Evolutionary conservation across 129 eudicot genomes (phyloP).

Genomic region (Lonicera japonica): DNA sequence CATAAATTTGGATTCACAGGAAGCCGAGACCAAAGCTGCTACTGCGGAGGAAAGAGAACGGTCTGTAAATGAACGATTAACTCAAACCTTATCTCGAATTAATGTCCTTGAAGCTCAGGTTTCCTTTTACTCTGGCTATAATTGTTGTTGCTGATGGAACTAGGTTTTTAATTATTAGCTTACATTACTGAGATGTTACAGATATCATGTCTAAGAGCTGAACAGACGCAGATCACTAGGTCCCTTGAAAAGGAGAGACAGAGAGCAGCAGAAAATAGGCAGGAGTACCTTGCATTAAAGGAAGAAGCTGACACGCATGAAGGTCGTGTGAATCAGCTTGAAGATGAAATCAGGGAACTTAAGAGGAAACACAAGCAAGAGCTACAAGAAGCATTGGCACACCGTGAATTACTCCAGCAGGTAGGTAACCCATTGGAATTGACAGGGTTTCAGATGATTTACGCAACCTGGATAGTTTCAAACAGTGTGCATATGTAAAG

Average conservation of each 20-base stretch:
- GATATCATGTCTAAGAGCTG: slow-evolving; percentile 92
- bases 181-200: slow-evolving; percentile 27
- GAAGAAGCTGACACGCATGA: slow-evolving; percentile 89
- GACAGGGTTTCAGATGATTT: too few relatives aligned
- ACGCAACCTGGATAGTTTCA: too few relatives aligned
- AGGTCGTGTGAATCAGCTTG: slow-evolving; percentile 60
- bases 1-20: slow-evolving; percentile 42
- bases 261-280: slow-evolving; percentile 77
- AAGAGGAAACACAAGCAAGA: slow-evolving; percentile 74
- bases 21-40: slow-evolving; percentile 87
- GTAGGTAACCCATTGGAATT: slow-evolving; percentile 27
- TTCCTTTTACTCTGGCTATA: neutral
- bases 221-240: slow-evolving; percentile 70
- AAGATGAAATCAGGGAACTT: slow-evolving; percentile 66
- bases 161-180: slow-evolving; percentile 18
- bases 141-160: slow-evolving; percentile 8
- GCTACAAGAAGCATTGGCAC: slow-evolving; percentile 65
- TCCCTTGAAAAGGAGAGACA: slow-evolving; percentile 96
- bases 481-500: too few relatives aligned
- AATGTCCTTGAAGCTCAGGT: slow-evolving; percentile 99
- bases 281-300: slow-evolving; percentile 73
- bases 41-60: slow-evolving; percentile 81
- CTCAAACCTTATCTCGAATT: slow-evolving; percentile 74
- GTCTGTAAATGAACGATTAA: slow-evolving; percentile 70
- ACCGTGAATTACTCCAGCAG: slow-evolving; percentile 79